Conservation (phyloP, 345 rosid species). For the Eucalyptus regnans region DNA sequence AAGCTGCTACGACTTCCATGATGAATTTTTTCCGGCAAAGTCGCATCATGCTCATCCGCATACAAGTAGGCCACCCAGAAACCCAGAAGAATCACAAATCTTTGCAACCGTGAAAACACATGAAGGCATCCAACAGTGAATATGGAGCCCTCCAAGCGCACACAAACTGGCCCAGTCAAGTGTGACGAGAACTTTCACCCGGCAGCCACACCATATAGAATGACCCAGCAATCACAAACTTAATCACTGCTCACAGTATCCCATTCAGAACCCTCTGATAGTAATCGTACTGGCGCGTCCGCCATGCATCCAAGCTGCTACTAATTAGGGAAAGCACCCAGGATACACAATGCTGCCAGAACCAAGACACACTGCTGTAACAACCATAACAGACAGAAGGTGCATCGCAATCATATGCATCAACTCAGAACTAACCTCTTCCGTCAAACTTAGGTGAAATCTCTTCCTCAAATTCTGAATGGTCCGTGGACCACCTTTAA, state of each 20-base stretch:
- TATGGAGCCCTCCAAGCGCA: neutral
- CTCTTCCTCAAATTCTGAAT: slow-evolving; percentile 91
- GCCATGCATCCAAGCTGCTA: slow-evolving; percentile 99
- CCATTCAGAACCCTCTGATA: slow-evolving; percentile 97
- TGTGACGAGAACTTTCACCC: neutral
- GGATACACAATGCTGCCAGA: slow-evolving; percentile 93
- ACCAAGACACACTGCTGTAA: slow-evolving; percentile 7
- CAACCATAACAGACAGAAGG: neutral
- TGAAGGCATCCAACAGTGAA: neutral
- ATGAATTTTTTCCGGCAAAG: neutral
- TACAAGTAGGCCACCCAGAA: neutral
- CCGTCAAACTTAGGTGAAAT: slow-evolving; percentile 88
- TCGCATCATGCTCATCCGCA: neutral
- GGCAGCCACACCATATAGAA: neutral
- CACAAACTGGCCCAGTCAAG: neutral
- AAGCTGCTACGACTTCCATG: neutral
- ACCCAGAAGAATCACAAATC: neutral
- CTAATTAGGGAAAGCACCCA: slow-evolving; percentile 96
- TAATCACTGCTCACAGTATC: slow-evolving; percentile 48
- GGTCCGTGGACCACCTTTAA: slow-evolving; percentile 93
- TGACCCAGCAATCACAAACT: neutral
- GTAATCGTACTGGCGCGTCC: slow-evolving; percentile 96
- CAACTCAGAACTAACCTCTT: slow-evolving; percentile 54
- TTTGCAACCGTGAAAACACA: neutral
- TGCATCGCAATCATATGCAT: neutral